Evolutionary conservation across 78 protist species (phyloP), one percentile per base, ranked within the genome.

Genomic region (Dictyostelium purpureum): DNA sequence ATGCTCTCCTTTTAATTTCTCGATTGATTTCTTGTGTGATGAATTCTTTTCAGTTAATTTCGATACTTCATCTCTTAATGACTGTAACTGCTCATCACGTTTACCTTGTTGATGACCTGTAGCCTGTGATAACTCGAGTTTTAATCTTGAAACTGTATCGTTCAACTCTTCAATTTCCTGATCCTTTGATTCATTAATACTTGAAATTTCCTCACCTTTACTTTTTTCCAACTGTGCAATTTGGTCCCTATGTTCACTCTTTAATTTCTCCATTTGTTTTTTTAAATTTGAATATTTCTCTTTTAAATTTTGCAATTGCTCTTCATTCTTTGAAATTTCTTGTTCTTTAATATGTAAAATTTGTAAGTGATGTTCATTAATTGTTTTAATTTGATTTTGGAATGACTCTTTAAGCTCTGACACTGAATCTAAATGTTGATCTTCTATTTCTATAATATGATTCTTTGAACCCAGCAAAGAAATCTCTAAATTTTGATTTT

Each of bases 401-500:
- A n/a, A n/a, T n/a, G n/a, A n/a, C n/a, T 63, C 71, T 33, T 31
- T 63, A 0, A 31, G 35, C 18, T 26, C 24, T 28, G 12, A 28
- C 11, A 11, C 33, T 12, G 10, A 9, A 0, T 16, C 16, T 14
- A 12, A 6, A 63, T 63, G 16, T 33, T 63, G 71, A 63, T 63
- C 43, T 19, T 63, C 42, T 0, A 33, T 4, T 6, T 63, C 71
- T 11, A 33, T 16, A 18, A 63, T 33, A 33, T 63, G 40, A 63
- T 63, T 63, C 16, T 63, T 63, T 12, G 38, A 63, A 63, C 33
- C 33, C n/a, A 63, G 33, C 33, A 31, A 33, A 4, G 71, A 63
- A 16, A 63, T 63, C 71, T 63, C 71, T 63, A 63, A 63, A 63
- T 63, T 63, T 37, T 63, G 38, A 12, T 63, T 63, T 18, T 33